These are phyloP conservation scores for Candida tallmaniae DNA, from an alignment of 805 yeast genomes.

Conservation along the genomic window DNA sequence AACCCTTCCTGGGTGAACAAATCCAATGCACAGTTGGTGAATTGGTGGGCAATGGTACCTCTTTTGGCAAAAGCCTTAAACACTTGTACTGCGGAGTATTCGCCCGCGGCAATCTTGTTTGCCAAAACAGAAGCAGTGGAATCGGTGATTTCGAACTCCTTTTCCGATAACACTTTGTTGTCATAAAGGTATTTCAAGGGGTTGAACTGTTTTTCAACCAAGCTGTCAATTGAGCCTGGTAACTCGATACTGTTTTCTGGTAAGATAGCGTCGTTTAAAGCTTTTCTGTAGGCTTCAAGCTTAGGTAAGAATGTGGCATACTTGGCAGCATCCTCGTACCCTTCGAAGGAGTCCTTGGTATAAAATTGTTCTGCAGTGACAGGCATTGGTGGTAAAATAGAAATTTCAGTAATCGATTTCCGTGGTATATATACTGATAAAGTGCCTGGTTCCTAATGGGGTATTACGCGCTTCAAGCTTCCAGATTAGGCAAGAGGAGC, in stretches of 20 bases:
- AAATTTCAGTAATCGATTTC: background rate
- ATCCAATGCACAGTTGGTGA: slow-evolving; percentile 41
- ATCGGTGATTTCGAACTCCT: slow-evolving; percentile 37
- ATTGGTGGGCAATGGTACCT: slow-evolving; percentile 39
- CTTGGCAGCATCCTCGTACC: slow-evolving; percentile 38
- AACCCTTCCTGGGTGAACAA: slow-evolving; percentile 56
- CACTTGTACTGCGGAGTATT: slow-evolving; percentile 32
- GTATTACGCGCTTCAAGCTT: no score
- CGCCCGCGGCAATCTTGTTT: slow-evolving; percentile 27
- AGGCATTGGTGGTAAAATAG: slow-evolving; percentile 2
- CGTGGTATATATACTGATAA: no score
- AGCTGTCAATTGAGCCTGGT: slow-evolving; percentile 28
- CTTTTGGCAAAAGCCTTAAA: slow-evolving; percentile 40
- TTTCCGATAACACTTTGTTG: slow-evolving; percentile 27
- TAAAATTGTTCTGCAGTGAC: slow-evolving; percentile 21
- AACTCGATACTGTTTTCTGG: slow-evolving; percentile 27
- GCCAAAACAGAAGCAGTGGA: slow-evolving; percentile 23
- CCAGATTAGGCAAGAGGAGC: no score
- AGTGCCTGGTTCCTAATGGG: no score
- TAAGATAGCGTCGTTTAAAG: slow-evolving; percentile 23
- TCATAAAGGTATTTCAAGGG: slow-evolving; percentile 32
- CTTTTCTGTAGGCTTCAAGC: slow-evolving; percentile 30
- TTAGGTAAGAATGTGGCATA: slow-evolving; percentile 42
- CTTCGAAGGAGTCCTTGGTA: slow-evolving; percentile 25
- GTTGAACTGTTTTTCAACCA: slow-evolving; percentile 30